phyloP scores from a whole-genome alignment of 768 basidiomycete species.

The Lactarius hengduanensis region DNA sequence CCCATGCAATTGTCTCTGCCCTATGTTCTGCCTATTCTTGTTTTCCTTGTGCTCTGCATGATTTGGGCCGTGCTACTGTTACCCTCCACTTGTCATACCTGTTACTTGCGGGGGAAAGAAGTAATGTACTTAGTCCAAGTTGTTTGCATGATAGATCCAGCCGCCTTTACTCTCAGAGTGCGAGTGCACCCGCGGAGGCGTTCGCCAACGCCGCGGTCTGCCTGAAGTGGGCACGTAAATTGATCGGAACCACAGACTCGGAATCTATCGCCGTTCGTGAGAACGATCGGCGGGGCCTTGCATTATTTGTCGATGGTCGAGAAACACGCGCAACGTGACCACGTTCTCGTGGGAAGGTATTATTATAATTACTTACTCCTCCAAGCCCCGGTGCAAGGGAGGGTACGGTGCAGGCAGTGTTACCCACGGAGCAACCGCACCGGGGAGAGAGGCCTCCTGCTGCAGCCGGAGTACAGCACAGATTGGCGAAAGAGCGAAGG shows the following conservation, averaged over 20 bases:
- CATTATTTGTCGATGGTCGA: constrained; percentile 10
- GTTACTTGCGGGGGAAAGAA: constrained; percentile 20
- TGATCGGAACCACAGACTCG: constrained; percentile 24
- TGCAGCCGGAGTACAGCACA: not conserved
- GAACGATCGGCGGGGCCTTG: constrained; percentile 23
- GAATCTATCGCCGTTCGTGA: constrained; percentile 17
- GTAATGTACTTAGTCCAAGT: constrained; percentile 21
- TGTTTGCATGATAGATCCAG: constrained; percentile 20
- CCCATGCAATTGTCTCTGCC: constrained; percentile 25
- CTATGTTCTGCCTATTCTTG: constrained; percentile 20
- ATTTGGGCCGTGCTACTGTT: constrained; percentile 16
- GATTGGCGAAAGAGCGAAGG: not conserved
- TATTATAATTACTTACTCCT: not conserved
- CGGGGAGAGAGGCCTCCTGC: not conserved
- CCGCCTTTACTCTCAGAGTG: not conserved
- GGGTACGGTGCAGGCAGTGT: too few species aligned
- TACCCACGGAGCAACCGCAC: not conserved
- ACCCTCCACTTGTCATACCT: constrained; percentile 8
- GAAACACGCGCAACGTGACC: constrained; percentile 2
- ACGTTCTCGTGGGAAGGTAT: constrained; percentile 13
- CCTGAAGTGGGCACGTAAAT: constrained; percentile 15
- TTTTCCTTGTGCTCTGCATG: constrained; percentile 26
- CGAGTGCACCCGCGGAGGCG: constrained; percentile 7
- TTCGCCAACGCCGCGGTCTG: constrained; percentile 13
- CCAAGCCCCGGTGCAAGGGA: not conserved